phyloP scores from a whole-genome alignment of 2,329 filamentous ascomycete genomes.

The Reticulascus tulasneorum region DNA sequence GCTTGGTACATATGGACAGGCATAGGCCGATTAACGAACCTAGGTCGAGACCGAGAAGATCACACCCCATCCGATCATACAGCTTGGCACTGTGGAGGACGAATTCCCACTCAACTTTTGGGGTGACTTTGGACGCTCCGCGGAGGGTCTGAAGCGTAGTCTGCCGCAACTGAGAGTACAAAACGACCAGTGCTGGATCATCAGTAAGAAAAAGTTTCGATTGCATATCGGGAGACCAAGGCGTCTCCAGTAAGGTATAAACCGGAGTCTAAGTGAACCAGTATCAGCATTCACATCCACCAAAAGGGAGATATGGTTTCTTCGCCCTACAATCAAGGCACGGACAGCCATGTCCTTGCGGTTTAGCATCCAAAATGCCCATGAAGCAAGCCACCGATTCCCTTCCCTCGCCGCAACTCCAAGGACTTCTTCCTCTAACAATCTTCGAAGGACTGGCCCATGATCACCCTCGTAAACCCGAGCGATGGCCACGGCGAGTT shows the following conservation, averaged over 20 bases:
- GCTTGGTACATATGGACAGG: background rate
- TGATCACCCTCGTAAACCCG: slow-evolving; percentile 85
- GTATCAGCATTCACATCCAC: background rate
- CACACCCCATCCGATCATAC: slow-evolving; percentile 90
- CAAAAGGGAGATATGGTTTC: background rate
- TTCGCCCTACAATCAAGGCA: slow-evolving; percentile 65
- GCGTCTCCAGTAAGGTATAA: slow-evolving; percentile 66
- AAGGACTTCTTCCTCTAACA: slow-evolving; percentile 78
- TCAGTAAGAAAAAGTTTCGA: slow-evolving; percentile 82
- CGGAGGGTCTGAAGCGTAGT: slow-evolving; percentile 78
- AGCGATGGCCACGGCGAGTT: slow-evolving; percentile 83
- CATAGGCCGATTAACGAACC: slow-evolving; percentile 44
- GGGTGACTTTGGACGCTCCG: slow-evolving; percentile 77
- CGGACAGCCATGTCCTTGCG: slow-evolving; percentile 80
- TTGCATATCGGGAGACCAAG: slow-evolving; percentile 64
- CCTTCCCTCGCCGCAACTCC: slow-evolving; percentile 73
- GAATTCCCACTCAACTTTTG: slow-evolving; percentile 81
- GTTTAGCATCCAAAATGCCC: slow-evolving; percentile 91
- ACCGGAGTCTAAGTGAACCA: slow-evolving; percentile 64
- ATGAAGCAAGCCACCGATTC: slow-evolving; percentile 90
- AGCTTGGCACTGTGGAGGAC: slow-evolving; percentile 79
- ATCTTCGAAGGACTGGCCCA: slow-evolving; percentile 65
- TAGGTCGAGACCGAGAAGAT: slow-evolving; percentile 80
- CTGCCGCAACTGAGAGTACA: slow-evolving; percentile 82
- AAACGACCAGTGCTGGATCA: slow-evolving; percentile 80